Conservation (phyloP, 306 rosid species). For the Trifolium fragiferum region DNA sequence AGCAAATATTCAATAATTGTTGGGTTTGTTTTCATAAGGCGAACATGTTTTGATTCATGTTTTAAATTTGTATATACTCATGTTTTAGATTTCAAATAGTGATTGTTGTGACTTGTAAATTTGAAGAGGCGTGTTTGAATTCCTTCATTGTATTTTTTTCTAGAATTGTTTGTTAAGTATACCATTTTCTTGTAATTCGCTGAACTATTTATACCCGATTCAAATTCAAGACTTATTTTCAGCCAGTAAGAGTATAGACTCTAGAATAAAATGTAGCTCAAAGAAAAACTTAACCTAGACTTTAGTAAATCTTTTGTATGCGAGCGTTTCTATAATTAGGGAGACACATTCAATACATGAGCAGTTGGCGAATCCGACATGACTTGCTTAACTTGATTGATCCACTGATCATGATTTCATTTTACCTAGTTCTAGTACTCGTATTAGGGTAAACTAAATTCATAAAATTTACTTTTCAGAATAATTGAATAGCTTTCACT, state of each 20-base stretch:
- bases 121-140: constrained; percentile 27
- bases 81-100: constrained; percentile 10
- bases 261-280: constrained; percentile 5
- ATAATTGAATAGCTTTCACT: background rate
- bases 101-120: constrained; percentile 1
- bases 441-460: background rate
- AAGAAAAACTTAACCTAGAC: constrained; percentile 7
- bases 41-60: background rate
- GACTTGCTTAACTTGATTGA: background rate
- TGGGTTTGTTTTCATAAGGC: constrained; percentile 13
- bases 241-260: background rate
- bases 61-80: background rate
- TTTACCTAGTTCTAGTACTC: background rate
- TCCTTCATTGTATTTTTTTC: constrained; percentile 25
- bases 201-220: background rate
- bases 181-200: constrained; percentile 14
- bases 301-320: constrained; percentile 4
- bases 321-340: constrained; percentile 22
- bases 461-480: background rate
- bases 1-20: constrained; percentile 27
- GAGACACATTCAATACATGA: constrained; percentile 3
- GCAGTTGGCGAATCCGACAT: constrained; percentile 8
- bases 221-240: background rate
- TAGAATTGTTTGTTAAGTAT: background rate
- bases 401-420: background rate